Evolutionary conservation across 1,139 yeast genomes (phyloP).

Genomic region (Pichia sp.): DNA sequence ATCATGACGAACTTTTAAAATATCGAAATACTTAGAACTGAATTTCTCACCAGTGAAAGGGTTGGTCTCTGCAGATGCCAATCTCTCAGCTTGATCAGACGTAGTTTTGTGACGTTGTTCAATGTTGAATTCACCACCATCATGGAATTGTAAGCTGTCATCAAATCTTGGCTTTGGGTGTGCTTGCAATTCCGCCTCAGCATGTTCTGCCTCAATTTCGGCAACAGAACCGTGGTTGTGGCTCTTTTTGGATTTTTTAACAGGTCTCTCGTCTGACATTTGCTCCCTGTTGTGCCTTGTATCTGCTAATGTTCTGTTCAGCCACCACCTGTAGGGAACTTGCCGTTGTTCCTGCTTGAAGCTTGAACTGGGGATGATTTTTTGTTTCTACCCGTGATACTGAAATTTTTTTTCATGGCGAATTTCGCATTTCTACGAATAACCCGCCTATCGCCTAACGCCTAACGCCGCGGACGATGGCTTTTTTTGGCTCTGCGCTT

Average conservation of each 20-base stretch:
- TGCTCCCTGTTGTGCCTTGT: no score
- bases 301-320: no score
- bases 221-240: conserved; percentile 39
- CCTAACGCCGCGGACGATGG: no score
- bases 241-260: conserved; percentile 30
- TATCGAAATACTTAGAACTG: conserved; percentile 63
- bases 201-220: conserved; percentile 49
- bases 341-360: no score
- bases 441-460: no score
- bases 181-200: conserved; percentile 37
- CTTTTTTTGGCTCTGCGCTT: no score
- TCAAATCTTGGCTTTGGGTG: conserved; percentile 32
- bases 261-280: conserved; percentile 31
- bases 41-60: conserved; percentile 72
- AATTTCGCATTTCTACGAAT: no score
- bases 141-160: conserved; percentile 30
- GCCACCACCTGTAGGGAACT: no score
- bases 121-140: conserved; percentile 51
- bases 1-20: conserved; percentile 70
- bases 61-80: conserved; percentile 60
- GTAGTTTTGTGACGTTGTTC: conserved; percentile 63
- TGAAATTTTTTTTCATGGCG: no score
- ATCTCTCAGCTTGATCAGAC: conserved; percentile 55
- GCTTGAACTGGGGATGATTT: no score
- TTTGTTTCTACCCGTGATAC: no score